Evolutionary conservation across 768 basidiomycete genomes (phyloP).

Genomic region (Tremella fuciformis): DNA sequence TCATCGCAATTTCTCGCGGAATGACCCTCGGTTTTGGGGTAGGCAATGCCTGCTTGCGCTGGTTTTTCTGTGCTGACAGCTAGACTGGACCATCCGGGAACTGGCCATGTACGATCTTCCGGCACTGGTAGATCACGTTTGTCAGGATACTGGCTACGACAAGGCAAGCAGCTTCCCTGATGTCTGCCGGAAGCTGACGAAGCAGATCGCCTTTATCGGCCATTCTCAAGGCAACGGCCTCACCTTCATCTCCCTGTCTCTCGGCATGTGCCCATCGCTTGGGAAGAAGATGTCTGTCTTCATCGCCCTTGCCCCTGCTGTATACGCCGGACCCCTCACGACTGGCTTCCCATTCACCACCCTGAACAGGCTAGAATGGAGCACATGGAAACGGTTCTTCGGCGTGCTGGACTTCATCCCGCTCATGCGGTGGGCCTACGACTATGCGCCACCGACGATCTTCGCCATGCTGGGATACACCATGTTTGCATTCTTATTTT

Average conservation of each 20-base stretch:
- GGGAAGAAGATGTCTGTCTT: constrained; percentile 56
- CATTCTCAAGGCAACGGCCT: constrained; percentile 59
- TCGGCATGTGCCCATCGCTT: constrained; percentile 57
- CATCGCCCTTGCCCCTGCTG: constrained; percentile 58
- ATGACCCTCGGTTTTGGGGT: constrained; percentile 58
- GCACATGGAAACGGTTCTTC: constrained; percentile 55
- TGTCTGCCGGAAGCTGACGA: too few relatives aligned
- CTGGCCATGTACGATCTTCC: constrained; percentile 58
- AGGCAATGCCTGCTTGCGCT: constrained; percentile 16
- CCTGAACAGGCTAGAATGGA: constrained; percentile 56
- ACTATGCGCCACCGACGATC: constrained; percentile 54
- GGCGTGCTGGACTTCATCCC: constrained; percentile 59
- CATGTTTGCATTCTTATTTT: constrained; percentile 58
- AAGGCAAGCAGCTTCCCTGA: constrained; percentile 47
- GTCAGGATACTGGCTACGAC: constrained; percentile 55
- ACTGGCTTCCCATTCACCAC: constrained; percentile 57
- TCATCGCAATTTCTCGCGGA: constrained; percentile 52
- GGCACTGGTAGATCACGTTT: constrained; percentile 57
- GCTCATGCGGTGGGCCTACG: constrained; percentile 57
- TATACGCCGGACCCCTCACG: constrained; percentile 57
- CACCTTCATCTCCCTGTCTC: constrained; percentile 56
- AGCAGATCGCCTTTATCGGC: constrained; percentile 57
- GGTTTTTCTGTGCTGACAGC: background rate
- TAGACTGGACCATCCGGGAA: constrained; percentile 59
- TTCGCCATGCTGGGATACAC: constrained; percentile 55